These are phyloP conservation scores for Candida easanensis DNA, from an alignment of 805 yeast species.

Conservation along the genomic window DNA sequence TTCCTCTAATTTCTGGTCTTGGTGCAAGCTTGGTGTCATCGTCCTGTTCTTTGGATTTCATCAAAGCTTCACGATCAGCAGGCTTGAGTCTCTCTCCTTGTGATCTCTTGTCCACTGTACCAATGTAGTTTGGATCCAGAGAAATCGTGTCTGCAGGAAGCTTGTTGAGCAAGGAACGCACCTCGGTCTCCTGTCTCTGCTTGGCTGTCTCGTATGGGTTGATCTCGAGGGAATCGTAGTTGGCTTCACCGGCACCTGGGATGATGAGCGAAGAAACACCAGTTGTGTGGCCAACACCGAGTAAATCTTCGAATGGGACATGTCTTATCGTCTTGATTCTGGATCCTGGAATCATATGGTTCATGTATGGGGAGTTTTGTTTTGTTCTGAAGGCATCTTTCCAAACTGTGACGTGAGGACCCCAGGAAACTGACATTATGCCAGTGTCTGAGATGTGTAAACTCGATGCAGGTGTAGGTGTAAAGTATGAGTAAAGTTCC, in stretches of 20 bases:
- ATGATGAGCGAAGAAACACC: conserved; percentile 85
- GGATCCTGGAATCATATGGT: conserved; percentile 78
- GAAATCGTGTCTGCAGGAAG: conserved; percentile 90
- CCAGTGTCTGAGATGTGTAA: conserved; percentile 86
- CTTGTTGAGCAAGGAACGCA: conserved; percentile 79
- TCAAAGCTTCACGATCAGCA: conserved; percentile 47
- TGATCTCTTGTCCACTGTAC: conserved; percentile 75
- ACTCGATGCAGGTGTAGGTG: conserved; percentile 85
- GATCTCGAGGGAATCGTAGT: conserved; percentile 87
- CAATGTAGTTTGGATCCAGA: conserved; percentile 84
- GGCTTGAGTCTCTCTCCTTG: conserved; percentile 61
- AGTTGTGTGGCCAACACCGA: conserved; percentile 78
- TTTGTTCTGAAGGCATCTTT: conserved; percentile 72
- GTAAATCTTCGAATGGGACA: conserved; percentile 95
- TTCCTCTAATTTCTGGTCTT: conserved; percentile 69
- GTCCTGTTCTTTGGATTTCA: conserved; percentile 33
- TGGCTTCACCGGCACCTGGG: conserved; percentile 98
- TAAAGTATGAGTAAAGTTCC: conserved; percentile 57
- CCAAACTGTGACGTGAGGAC: conserved; percentile 94
- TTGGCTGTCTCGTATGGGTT: conserved; percentile 91
- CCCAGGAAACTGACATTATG: conserved; percentile 86
- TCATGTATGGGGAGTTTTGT: conserved; percentile 89
- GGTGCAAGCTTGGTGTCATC: conserved; percentile 40
- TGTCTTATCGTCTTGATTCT: conserved; percentile 64
- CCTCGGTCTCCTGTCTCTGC: conserved; percentile 93